Conservation (phyloP, 2,329 filamentous ascomycete species). For the Fusarium palustre region DNA sequence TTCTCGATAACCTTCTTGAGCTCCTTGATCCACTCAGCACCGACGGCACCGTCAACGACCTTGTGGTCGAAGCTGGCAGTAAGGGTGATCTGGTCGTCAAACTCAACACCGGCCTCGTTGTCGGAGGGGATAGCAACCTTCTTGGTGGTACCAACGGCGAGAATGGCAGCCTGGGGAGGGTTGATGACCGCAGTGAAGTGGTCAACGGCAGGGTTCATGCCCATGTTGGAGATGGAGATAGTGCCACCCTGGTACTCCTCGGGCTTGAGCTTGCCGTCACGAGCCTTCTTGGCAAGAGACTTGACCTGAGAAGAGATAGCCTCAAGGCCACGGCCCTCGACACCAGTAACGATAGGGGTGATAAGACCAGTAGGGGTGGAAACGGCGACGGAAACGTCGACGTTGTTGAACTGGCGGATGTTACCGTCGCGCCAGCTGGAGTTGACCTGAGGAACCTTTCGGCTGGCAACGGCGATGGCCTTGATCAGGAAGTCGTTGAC, state of each 20-base stretch:
- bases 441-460: slow-evolving; percentile 96
- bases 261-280: slow-evolving; percentile 98
- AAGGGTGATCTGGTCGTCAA: slow-evolving; percentile 97
- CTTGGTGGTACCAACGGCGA: slow-evolving; percentile 93
- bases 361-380: slow-evolving; percentile 94
- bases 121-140: slow-evolving; percentile 93
- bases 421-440: slow-evolving; percentile 91
- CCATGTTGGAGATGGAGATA: slow-evolving; percentile 99
- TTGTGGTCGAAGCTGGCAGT: slow-evolving; percentile 99
- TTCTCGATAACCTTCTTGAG: slow-evolving; percentile 99
- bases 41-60: slow-evolving; percentile 95
- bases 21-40: slow-evolving; percentile 95
- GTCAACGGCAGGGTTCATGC: slow-evolving; percentile 97
- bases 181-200: slow-evolving; percentile 99
- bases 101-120: slow-evolving; percentile 82
- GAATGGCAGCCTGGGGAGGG: slow-evolving; percentile 94
- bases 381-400: slow-evolving; percentile 96
- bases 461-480: slow-evolving; percentile 86
- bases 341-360: slow-evolving; percentile 94
- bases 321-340: slow-evolving; percentile 86
- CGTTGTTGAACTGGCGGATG: slow-evolving; percentile 92
- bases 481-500: slow-evolving; percentile 99
- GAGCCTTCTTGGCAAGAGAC: slow-evolving; percentile 94
- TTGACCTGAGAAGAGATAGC: slow-evolving; percentile 91
- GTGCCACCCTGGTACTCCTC: slow-evolving; percentile 99